phyloP scores from a whole-genome alignment of 495 filamentous ascomycete species.

The Neurospora cerealis region DNA sequence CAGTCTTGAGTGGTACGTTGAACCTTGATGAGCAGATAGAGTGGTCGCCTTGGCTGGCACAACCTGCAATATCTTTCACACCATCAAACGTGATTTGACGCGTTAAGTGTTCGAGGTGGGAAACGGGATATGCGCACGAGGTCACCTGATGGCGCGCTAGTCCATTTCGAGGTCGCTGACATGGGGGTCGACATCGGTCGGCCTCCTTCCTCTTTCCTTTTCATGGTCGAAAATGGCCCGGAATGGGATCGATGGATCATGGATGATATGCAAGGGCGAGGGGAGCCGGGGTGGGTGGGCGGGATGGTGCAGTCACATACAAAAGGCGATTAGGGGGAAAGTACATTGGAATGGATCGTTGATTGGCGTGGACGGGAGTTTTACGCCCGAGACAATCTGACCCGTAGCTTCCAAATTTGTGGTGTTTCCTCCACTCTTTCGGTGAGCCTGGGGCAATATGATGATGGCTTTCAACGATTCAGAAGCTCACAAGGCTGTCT shows the following conservation, averaged over 20 bases:
- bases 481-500: neutral
- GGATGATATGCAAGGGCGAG: neutral
- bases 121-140: slow-evolving; percentile 8
- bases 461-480: neutral
- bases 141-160: slow-evolving; percentile 17
- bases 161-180: slow-evolving; percentile 4
- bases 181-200: neutral
- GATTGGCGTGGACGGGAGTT: neutral
- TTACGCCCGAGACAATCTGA: neutral
- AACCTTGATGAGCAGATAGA: neutral
- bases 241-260: neutral
- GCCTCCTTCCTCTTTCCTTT: neutral
- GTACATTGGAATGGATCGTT: neutral
- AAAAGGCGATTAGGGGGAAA: neutral
- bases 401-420: neutral
- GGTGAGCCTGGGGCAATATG: neutral
- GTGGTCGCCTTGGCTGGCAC: neutral
- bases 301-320: neutral
- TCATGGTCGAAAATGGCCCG: neutral
- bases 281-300: neutral
- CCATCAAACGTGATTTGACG: slow-evolving; percentile 20
- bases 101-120: slow-evolving; percentile 11
- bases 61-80: neutral
- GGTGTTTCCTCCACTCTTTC: neutral
- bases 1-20: neutral